Evolutionary conservation across 768 basidiomycete genomes (phyloP), one percentile per base, ranked within the genome.

Genomic region (Phanerochaete carnosa): DNA sequence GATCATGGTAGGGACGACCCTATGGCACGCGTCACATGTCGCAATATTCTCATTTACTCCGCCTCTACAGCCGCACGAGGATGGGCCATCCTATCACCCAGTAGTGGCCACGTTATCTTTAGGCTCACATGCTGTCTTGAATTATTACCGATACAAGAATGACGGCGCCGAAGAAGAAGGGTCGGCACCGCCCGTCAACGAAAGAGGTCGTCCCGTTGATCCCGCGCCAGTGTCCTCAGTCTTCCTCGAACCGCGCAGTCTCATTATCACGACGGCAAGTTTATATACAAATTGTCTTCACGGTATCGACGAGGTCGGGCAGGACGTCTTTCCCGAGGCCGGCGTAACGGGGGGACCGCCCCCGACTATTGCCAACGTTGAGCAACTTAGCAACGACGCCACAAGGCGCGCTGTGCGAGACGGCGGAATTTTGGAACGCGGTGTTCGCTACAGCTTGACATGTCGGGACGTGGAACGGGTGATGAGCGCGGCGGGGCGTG

Each of bases 51-150:
- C 19, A 52, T 15, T 30, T 7, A 12, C 6, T 19, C 29, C 25
- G 52, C 33, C 62, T 52, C 11, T 47, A 50, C 72, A 95, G 92
- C 92, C 94, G 1, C 95, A 97, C 67, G 88, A 96, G 76, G 95
- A 98, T 71, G 94, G 95, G 0, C 89, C 94, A 1, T 83, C 87
- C 19, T 98, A 96, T 74, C 77, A 87, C 68, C 92, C 95, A 0
- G 85, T 89, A 4, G 95, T 97, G 1, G 89, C 92, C 1, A 97
- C 95, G n/a, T 75, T 98, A 53, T 94, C 95, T 15, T 75, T 97
- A 60, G 88, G 89, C 45, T 90, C 92, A 1, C 92, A 95, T 71
- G 77, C 89, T 2, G 77, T 93, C 58, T 88, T 98, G 65, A 83
- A 94, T 73, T 91, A 96, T 69, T 92, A 92, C 69, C 80, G 79